Base-by-base conservation (phyloP, 2,329 filamentous ascomycete species). In the Colletotrichum coccodes region DNA sequence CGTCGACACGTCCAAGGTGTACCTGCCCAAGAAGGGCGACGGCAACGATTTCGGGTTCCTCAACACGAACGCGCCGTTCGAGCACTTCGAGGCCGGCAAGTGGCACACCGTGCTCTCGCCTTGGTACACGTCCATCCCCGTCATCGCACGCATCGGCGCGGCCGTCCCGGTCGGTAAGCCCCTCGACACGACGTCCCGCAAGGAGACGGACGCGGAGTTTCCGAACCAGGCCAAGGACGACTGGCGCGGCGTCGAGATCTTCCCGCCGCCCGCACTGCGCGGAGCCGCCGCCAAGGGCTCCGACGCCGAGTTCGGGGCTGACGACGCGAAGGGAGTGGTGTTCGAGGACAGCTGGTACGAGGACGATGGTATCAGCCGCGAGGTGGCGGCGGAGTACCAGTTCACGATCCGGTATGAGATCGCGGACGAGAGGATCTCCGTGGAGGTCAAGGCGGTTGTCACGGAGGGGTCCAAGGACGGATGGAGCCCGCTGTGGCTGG, bases 21-120 rank as follows among this genome's bases (percentile, higher is more conserved):
- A 94, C 72, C 84, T 93, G 0, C 91, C 91, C 0, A 77, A 79
- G 16, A 77, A 86, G 0, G 90, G 89, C 1, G 78, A 75, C 1
- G 44, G 61, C 38, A 80, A 80, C 0, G 86, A 89, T 30, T 82
- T 84, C 6, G 89, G 90, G 0, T 93, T 85, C 75, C 72, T 92
- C 30, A 92, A 92, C 73, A 77, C 90, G 40, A 90, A 90, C 58
- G 81, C 84, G 0, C 89, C 90, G 0, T 88, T 90, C 71, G 83
- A 90, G 60, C 85, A 90, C 70, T 78, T 90, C 6, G 75, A 83
- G 26, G 76, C 81, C 0, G 82, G 82, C 0, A 75, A 78, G 60
- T 84, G 82, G 81, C 78, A 76, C 36, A 76, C 76, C 0, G 72
- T 84, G 4, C 79, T 80, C 21, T 80, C 80, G 0, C 78, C 82